These are phyloP conservation scores for Ophiostoma perfectum DNA, from an alignment of 2,329 filamentous ascomycete species.

Conservation along the genomic window DNA sequence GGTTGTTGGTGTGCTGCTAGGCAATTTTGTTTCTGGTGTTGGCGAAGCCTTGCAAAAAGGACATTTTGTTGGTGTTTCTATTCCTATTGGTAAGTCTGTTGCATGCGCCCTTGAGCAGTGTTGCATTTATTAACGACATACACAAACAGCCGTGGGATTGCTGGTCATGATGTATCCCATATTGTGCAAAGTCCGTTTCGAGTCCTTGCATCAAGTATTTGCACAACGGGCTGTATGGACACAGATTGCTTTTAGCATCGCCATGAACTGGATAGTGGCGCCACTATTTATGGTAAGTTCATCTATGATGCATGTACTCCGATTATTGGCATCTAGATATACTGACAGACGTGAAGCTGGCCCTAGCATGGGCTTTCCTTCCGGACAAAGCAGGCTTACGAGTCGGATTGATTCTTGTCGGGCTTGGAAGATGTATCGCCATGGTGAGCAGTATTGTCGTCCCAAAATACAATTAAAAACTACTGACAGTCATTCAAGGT, in stretches of 20 bases:
- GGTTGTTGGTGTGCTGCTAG: constrained; percentile 66
- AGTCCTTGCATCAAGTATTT: constrained; percentile 65
- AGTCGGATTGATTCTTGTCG: constrained; percentile 72
- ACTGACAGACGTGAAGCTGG: constrained; percentile 42
- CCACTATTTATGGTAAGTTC: constrained; percentile 72
- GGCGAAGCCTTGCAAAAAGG: constrained; percentile 61
- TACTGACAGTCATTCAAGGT: neutral
- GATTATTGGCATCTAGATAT: neutral
- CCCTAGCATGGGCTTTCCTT: constrained; percentile 62
- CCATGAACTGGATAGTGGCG: constrained; percentile 78
- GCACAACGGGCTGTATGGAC: constrained; percentile 61
- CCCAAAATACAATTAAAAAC: neutral
- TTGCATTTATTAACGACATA: neutral
- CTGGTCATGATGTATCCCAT: constrained; percentile 95
- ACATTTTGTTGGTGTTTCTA: constrained; percentile 53
- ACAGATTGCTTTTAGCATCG: constrained; percentile 69
- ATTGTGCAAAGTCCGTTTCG: constrained; percentile 77
- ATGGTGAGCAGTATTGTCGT: constrained; percentile 61
- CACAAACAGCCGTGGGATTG: constrained; percentile 61
- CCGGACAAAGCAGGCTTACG: constrained; percentile 54
- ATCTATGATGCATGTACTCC: neutral
- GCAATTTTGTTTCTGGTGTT: constrained; percentile 64
- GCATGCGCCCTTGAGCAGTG: too few relatives aligned
- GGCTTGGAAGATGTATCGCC: constrained; percentile 78
- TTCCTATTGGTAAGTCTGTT: constrained; percentile 35